Base-by-base conservation (phyloP, 2,329 filamentous ascomycete species). In the Monascus ruber region DNA sequence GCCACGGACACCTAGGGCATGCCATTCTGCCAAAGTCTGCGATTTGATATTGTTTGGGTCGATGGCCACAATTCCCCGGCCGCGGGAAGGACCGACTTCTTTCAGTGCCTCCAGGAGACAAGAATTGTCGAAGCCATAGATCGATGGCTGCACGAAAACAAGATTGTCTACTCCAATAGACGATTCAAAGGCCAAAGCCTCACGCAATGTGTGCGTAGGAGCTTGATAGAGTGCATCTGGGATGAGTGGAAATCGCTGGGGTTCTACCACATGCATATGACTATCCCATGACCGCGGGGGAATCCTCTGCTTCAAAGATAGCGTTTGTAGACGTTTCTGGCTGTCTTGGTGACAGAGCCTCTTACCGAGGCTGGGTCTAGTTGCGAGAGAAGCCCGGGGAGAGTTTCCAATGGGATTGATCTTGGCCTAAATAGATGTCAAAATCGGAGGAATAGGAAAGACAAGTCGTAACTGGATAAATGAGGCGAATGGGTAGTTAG, bases 211-310 rank as follows among this genome's bases (percentile, higher is more conserved):
- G 48, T 76, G 69, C 8, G 65, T 47, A 2, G 54, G 52, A 3
- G 76, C 74, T 11, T 55, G 57, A 56, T 81, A 80, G 44, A 63
- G 58, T 28, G 76, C 74, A 26, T 59, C 50, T 5, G 63, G 43
- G 25, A 64, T 58, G 6, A 77, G 53, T 1, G 72, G 68, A 50
- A 73, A 79, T 5, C 54, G 53, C 17, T 59, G 50, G 0, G 72
- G 73, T 38, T 77, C 72, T 36, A 78, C 64, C 28, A 80, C 68
- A 52, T 81, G 77, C 73, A 80, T 79, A 53, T 80, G 76, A 37
- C 69, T 72, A 51, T 79, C 75, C 75, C 76, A 79, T 40, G 75
- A 53, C 11, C 46, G 40, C 2, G 43, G 34, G n/a, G 62, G 61
- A 24, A 63, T 38, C 35, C 49, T 49, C 26, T 49, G 39, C 26